Evolutionary conservation across 306 rosid genomes (phyloP), one percentile per base, ranked within the genome.

Genomic region (Sechiopsis laciniata): DNA sequence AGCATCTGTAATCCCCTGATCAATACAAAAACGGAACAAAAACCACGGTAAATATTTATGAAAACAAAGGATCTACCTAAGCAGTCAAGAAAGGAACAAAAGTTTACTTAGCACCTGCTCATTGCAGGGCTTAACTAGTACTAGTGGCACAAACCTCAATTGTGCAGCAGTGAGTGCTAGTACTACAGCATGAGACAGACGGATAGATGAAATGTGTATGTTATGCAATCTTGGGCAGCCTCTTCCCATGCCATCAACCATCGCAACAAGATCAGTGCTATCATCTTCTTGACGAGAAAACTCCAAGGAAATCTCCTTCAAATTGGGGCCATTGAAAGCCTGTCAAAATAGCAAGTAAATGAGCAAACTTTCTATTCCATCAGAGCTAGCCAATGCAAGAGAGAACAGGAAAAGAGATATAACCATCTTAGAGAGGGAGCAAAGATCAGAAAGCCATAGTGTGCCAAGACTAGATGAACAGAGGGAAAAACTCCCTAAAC

Each of bases 91-190:
- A 48, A 55, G 75, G 64, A 48, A 21, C n/a, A 72, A 72, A 51
- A 5, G n/a, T 55, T 42, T 15, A 22, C 59, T 50, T 15, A 8
- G 59, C 59, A 51, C 73, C 3, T 51, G 46, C 74, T 70, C 74
- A 45, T 53, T 53, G 67, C 51, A 37, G 55, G 7, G 35, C 75
- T 35, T 76, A 76, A 58, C 64, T 29, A 74, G 48, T 26, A 37
- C 70, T 26, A 72, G 48, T 21, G 29, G 55, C 52, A 78, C 89
- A 79, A 75, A 95, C 99, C 99, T 91, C 82, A 89, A 79, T 71
- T 89, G 89, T 35, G 91, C 88, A 71, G 88, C 92, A 22, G 99
- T 83, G 76, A 95, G 97, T 58, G 99, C 95, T 26, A 95, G 95
- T 72, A 95, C 97, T 35, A 80, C 87, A 67, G 95, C 74, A 73